These are phyloP conservation scores for Erysiphe pulchra DNA, from an alignment of 2,329 filamentous ascomycete species.

Conservation along the genomic window DNA sequence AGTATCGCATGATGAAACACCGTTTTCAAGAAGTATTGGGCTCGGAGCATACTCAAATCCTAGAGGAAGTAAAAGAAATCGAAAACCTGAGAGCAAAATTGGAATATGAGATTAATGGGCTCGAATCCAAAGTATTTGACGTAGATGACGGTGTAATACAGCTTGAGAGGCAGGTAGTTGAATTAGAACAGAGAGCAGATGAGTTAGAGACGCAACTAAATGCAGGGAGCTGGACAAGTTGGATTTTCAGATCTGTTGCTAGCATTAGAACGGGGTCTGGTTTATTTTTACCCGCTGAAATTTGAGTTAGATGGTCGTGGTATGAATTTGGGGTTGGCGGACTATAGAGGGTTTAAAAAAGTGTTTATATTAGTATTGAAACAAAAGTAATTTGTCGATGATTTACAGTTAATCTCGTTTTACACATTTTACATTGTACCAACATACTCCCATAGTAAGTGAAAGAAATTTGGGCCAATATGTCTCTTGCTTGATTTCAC, in stretches of 20 bases:
- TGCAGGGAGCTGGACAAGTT: constrained; percentile 13
- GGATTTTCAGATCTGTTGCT: constrained; percentile 10
- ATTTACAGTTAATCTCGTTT: too few species aligned
- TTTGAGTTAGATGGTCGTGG: too few species aligned
- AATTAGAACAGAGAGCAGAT: constrained; percentile 38
- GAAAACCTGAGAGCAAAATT: constrained; percentile 62
- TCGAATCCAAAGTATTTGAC: constrained; percentile 62
- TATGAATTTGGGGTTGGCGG: too few species aligned
- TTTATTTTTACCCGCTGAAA: not conserved
- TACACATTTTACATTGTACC: too few species aligned
- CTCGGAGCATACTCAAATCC: constrained; percentile 40
- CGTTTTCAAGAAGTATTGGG: constrained; percentile 41
- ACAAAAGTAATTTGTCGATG: too few species aligned
- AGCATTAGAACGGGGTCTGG: not conserved
- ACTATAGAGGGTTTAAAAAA: too few species aligned
- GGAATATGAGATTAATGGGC: constrained; percentile 68
- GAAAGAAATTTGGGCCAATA: too few species aligned
- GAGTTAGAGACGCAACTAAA: constrained; percentile 24
- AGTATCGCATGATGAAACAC: constrained; percentile 40
- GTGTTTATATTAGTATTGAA: too few species aligned
- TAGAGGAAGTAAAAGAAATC: constrained; percentile 50
- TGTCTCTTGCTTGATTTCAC: too few species aligned
- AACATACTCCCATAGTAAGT: too few species aligned
- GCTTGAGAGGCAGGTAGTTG: constrained; percentile 54
- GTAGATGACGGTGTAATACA: constrained; percentile 61